These are phyloP conservation scores for Scheffersomyces parashehatae DNA, from an alignment of 1,139 yeast genomes.

Conservation along the genomic window DNA sequence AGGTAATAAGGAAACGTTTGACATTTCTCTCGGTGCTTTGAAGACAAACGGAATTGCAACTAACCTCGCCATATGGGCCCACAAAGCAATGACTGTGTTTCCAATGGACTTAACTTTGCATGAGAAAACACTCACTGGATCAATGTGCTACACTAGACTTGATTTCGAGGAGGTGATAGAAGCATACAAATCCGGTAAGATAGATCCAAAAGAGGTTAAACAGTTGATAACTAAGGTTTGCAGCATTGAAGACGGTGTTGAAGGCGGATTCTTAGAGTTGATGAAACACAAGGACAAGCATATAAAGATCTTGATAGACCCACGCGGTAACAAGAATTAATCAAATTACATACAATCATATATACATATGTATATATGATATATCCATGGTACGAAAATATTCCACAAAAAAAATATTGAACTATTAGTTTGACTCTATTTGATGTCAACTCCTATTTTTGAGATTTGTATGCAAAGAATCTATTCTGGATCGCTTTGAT, in stretches of 20 bases:
- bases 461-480: slow-evolving; percentile 29
- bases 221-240: slow-evolving; percentile 45
- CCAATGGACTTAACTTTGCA: slow-evolving; percentile 48
- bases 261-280: slow-evolving; percentile 45
- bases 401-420: slow-evolving; percentile 1
- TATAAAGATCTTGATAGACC: slow-evolving; percentile 46
- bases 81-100: slow-evolving; percentile 36
- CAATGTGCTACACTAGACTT: slow-evolving; percentile 46
- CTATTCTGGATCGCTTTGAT: slow-evolving; percentile 29
- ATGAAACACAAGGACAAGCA: slow-evolving; percentile 44
- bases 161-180: slow-evolving; percentile 51
- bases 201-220: slow-evolving; percentile 36
- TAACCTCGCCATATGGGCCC: slow-evolving; percentile 58
- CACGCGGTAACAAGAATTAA: slow-evolving; percentile 12
- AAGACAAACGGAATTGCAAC: slow-evolving; percentile 64
- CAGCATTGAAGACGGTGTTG: slow-evolving; percentile 41
- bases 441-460: slow-evolving; percentile 5
- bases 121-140: slow-evolving; percentile 47
- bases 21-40: slow-evolving; percentile 50
- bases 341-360: background rate
- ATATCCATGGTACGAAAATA: background rate
- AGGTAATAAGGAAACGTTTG: slow-evolving; percentile 57
- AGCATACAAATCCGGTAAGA: slow-evolving; percentile 42
- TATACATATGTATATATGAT: background rate
- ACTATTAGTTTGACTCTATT: background rate